These are phyloP conservation scores for Mycena leptocephala DNA, from an alignment of 768 basidiomycete genomes.

Conservation along the genomic window DNA sequence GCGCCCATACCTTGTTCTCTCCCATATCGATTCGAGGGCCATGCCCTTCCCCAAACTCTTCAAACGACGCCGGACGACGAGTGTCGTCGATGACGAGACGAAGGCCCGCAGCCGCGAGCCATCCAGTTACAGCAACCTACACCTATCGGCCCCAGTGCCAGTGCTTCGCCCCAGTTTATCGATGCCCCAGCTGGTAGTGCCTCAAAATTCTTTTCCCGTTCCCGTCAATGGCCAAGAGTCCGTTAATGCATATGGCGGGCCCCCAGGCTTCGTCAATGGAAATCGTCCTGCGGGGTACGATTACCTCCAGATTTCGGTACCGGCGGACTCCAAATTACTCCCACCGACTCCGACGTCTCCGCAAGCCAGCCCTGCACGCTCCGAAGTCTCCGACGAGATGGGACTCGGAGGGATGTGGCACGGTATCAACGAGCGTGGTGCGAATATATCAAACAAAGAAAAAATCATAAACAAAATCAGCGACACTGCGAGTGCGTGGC, in stretches of 20 bases:
- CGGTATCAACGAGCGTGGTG: background rate
- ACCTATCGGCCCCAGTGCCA: background rate
- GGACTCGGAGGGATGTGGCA: slow-evolving; percentile 20
- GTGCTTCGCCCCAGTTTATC: background rate
- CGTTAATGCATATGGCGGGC: background rate
- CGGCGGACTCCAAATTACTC: background rate
- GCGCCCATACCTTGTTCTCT: background rate
- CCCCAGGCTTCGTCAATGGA: too few relatives aligned
- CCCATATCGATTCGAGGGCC: background rate
- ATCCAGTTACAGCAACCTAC: background rate
- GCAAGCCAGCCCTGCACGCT: background rate
- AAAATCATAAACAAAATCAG: slow-evolving; percentile 17
- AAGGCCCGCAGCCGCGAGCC: background rate
- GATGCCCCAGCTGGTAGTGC: slow-evolving; percentile 5
- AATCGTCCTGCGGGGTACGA: background rate
- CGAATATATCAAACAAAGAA: slow-evolving; percentile 9
- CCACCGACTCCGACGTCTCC: slow-evolving; percentile 17
- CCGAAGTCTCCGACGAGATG: background rate
- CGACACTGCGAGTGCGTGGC: slow-evolving; percentile 18
- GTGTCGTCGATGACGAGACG: background rate
- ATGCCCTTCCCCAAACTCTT: slow-evolving; percentile 27
- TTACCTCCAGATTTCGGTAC: background rate
- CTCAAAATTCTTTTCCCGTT: background rate
- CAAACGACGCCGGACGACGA: slow-evolving; percentile 22
- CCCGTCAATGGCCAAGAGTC: background rate